Evolutionary conservation across 805 yeast genomes (phyloP).

Genomic region (Naumovozyma dairenensis): DNA sequence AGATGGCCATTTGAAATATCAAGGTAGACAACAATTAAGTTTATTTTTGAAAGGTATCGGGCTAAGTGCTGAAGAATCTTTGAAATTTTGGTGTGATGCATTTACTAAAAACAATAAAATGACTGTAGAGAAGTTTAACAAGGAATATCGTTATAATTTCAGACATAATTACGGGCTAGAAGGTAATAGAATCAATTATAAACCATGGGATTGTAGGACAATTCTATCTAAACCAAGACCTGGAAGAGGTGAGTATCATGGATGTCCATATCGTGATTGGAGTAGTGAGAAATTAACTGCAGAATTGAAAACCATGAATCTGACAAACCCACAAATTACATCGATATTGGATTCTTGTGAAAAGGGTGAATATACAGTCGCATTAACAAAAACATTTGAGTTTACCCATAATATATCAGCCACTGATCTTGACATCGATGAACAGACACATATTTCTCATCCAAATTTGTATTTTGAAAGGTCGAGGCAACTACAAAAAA

Average conservation of each 20-base stretch:
- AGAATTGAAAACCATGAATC: conserved; percentile 47
- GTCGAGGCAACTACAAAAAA: conserved; percentile 46
- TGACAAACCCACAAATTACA: conserved; percentile 38
- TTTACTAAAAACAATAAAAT: conserved; percentile 45
- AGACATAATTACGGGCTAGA: conserved; percentile 87
- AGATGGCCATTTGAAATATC: conserved; percentile 67
- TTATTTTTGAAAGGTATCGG: conserved; percentile 87
- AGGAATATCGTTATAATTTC: conserved; percentile 81
- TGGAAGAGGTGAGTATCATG: conserved; percentile 62
- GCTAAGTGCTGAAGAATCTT: conserved; percentile 73
- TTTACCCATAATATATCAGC: conserved; percentile 33
- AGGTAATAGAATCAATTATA: conserved; percentile 78
- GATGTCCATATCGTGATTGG: conserved; percentile 85
- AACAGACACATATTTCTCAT: conserved; percentile 60
- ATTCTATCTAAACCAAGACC: conserved; percentile 69
- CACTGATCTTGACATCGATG: conserved; percentile 34
- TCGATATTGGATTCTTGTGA: conserved; percentile 59
- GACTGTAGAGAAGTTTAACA: conserved; percentile 66
- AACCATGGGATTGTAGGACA: conserved; percentile 76
- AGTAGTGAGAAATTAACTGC: conserved; percentile 49
- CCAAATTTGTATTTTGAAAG: conserved; percentile 85
- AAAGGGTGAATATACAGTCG: conserved; percentile 65
- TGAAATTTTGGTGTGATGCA: conserved; percentile 71
- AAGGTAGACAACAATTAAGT: conserved; percentile 78
- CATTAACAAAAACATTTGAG: conserved; percentile 86